Conservation (phyloP, 2,329 filamentous ascomycete species). For the Botryotinia convoluta region DNA sequence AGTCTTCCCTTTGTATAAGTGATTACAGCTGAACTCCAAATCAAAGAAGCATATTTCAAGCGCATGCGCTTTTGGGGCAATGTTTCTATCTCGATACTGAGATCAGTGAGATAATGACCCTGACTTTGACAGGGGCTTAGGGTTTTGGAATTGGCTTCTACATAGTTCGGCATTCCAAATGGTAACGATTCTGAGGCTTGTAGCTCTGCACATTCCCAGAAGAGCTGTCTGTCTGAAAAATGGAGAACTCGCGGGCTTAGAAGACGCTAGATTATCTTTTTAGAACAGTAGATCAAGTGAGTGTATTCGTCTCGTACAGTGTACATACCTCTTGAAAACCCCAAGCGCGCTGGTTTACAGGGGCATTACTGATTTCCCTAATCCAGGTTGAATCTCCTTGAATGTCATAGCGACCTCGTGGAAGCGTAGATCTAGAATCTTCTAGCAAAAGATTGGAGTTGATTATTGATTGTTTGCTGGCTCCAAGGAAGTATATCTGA, state of each 20-base stretch:
- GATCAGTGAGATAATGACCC: fast-evolving
- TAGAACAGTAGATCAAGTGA: not conserved
- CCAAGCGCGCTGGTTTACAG: not conserved
- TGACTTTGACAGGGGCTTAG: not conserved
- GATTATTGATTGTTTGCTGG: not conserved
- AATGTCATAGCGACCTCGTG: not conserved
- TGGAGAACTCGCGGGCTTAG: not conserved
- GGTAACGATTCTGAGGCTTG: not conserved
- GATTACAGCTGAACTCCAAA: fast-evolving
- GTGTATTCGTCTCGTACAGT: fast-evolving
- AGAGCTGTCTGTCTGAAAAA: not conserved
- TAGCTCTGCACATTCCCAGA: not conserved
- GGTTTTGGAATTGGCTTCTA: fast-evolving
- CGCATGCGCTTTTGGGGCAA: fast-evolving
- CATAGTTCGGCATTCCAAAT: fast-evolving
- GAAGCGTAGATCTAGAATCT: fast-evolving
- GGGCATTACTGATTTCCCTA: fast-evolving
- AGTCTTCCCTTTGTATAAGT: not conserved
- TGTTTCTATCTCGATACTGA: fast-evolving
- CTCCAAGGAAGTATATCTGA: fast-evolving
- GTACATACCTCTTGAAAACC: not conserved
- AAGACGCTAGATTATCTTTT: not conserved
- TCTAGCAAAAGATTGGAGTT: not conserved
- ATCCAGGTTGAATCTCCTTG: fast-evolving
- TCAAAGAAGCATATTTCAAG: fast-evolving